Evolutionary conservation across 2,329 filamentous ascomycete genomes (phyloP).

Genomic region (Paecilomyces variotii): DNA sequence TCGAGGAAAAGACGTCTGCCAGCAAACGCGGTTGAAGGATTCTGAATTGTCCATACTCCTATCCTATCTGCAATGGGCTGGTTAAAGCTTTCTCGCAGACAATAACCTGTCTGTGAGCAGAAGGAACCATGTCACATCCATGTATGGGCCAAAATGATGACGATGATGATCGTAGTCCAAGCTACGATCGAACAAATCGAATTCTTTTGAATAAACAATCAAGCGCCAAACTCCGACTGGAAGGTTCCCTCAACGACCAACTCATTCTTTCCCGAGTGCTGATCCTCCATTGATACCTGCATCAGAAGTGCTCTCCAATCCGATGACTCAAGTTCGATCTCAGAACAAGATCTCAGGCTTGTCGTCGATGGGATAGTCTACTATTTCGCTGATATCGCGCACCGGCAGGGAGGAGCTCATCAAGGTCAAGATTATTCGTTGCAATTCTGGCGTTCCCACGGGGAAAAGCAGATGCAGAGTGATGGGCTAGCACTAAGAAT

Average conservation of each 20-base stretch:
- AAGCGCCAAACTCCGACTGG: too few relatives aligned
- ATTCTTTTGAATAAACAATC: too few relatives aligned
- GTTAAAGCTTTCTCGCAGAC: too few relatives aligned
- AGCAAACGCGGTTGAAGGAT: too few relatives aligned
- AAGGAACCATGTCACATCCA: too few relatives aligned
- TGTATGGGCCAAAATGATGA: too few relatives aligned
- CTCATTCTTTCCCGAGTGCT: neutral
- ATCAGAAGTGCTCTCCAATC: neutral
- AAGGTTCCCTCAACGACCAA: too few relatives aligned
- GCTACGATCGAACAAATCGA: too few relatives aligned
- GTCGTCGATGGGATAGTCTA: conserved; percentile 23
- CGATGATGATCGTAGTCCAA: too few relatives aligned
- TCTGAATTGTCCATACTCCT: too few relatives aligned
- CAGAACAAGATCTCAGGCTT: conserved; percentile 11
- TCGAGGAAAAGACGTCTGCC: neutral
- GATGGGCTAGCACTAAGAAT: neutral
- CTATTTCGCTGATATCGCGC: conserved; percentile 19
- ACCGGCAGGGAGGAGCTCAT: conserved; percentile 20
- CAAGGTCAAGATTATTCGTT: conserved; percentile 23
- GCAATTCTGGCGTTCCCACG: conserved; percentile 13
- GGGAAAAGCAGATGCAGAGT: neutral
- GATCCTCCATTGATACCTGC: neutral
- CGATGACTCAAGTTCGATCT: neutral
- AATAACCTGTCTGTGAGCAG: too few relatives aligned
- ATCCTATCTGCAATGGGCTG: too few relatives aligned